Evolutionary conservation across 1,139 yeast species (phyloP).

Genomic region (Starmera stellimalicola): DNA sequence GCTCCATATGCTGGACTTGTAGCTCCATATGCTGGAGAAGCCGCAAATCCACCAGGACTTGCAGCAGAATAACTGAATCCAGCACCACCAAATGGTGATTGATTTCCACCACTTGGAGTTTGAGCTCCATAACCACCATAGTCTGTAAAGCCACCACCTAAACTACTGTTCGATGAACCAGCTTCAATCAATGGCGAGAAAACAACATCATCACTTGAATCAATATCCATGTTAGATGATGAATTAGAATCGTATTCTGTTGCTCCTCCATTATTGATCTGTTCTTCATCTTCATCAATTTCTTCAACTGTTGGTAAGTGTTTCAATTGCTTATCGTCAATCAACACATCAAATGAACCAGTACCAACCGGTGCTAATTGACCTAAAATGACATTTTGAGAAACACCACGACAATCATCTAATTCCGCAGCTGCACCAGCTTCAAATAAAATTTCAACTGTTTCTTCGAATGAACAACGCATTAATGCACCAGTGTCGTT

Average conservation of each 20-base stretch:
- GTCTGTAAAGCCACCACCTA: slow-evolving; percentile 86
- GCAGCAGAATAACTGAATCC: slow-evolving; percentile 56
- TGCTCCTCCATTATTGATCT: slow-evolving; percentile 83
- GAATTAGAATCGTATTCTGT: slow-evolving; percentile 83
- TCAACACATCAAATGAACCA: slow-evolving; percentile 93
- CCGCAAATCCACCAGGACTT: slow-evolving; percentile 70
- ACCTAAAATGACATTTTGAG: slow-evolving; percentile 95
- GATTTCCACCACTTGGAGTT: slow-evolving; percentile 44
- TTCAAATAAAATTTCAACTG: slow-evolving; percentile 93
- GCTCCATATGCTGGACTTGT: slow-evolving; percentile 71
- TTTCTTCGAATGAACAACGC: slow-evolving; percentile 99
- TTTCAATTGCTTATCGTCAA: slow-evolving; percentile 82
- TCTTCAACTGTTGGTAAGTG: slow-evolving; percentile 22
- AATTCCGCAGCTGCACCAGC: slow-evolving; percentile 98
- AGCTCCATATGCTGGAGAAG: slow-evolving; percentile 63
- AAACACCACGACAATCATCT: slow-evolving; percentile 97
- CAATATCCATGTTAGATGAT: slow-evolving; percentile 61
- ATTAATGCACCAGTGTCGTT: slow-evolving; percentile 97
- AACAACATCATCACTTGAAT: slow-evolving; percentile 74
- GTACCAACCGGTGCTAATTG: slow-evolving; percentile 99
- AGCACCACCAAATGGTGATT: slow-evolving; percentile 42
- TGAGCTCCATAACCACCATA: slow-evolving; percentile 72
- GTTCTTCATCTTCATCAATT: slow-evolving; percentile 29
- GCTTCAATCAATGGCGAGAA: slow-evolving; percentile 94
- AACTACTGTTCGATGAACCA: slow-evolving; percentile 57